Evolutionary conservation across 1,139 yeast genomes (phyloP), one percentile per base, ranked within the genome.

Genomic region (Lodderomyces theae): DNA sequence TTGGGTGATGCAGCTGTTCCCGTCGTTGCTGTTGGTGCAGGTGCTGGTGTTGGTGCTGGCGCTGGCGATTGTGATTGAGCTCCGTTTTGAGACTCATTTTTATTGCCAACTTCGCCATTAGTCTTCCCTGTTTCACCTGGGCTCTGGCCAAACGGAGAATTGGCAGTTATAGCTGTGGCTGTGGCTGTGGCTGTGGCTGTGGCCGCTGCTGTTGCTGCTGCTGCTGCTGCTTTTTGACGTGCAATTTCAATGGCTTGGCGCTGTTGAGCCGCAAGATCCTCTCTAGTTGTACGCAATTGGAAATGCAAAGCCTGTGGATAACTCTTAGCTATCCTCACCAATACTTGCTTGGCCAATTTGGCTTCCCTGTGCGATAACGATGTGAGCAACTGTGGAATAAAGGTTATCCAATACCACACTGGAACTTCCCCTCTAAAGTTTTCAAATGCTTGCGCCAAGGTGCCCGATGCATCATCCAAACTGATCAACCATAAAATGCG

Each of bases 331-430:
- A 94, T 92, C 53, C 95, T 77, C 38, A 89, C 84, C 58, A 94
- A 74, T 38, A 94, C 85, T 54, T 84, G 92, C 48, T 95, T 82
- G 1, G 92, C 96, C 59, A 88, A 73, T 43, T 81, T 76, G 0
- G 96, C 97, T 59, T 94, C 98, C 52, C 82, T 84, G 51, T 89
- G 95, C 3, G 97, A 86, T 49, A 94, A 72, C 0, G 96, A 84
- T 0, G 96, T 84, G 53, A 94, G 72, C 46, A 94, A 72, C 62
- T 94, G 98, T 3, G 98, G 98, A 52, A 94, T 89, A 54, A 86
- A 92, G 0, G 97, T 88, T 34, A 92, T 88, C 98, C 98, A 94
- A 58, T 92, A 92, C 99, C 99, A 94, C 3, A 90, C 96, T 9
- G 98, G 97, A 35, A 88, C 90, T 50, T 94, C 99, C 16, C 98